phyloP scores from a whole-genome alignment of 768 basidiomycete genomes.

The Mycena latifolia region DNA sequence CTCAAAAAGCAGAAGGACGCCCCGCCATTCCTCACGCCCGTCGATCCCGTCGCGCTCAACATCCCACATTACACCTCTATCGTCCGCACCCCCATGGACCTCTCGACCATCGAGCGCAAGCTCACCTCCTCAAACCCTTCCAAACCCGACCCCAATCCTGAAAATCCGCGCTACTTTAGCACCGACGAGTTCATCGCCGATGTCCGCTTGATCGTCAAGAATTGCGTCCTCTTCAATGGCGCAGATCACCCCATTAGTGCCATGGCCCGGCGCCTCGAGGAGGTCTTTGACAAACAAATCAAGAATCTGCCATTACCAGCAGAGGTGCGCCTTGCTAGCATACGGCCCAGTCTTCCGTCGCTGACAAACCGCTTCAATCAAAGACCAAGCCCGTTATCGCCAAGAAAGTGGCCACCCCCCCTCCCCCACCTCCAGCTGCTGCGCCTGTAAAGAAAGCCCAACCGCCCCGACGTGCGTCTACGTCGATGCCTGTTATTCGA shows the following conservation, averaged over 20 bases:
- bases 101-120: slow-evolving; percentile 93
- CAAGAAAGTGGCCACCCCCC: slow-evolving; percentile 62
- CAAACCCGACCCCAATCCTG: slow-evolving; percentile 78
- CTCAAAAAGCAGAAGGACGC: slow-evolving; percentile 92
- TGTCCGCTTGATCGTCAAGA: slow-evolving; percentile 89
- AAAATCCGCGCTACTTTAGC: slow-evolving; percentile 81
- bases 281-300: slow-evolving; percentile 89
- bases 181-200: slow-evolving; percentile 89
- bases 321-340: slow-evolving; percentile 66
- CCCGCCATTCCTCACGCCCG: slow-evolving; percentile 84
- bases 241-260: slow-evolving; percentile 82
- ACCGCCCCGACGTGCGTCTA: slow-evolving; percentile 77
- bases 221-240: slow-evolving; percentile 94
- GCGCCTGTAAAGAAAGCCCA: slow-evolving; percentile 58
- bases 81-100: slow-evolving; percentile 94
- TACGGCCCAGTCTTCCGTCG: slow-evolving; percentile 7
- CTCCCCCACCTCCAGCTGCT: slow-evolving; percentile 58
- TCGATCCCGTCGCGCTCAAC: slow-evolving; percentile 86
- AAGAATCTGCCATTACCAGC: slow-evolving; percentile 83
- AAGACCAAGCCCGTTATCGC: slow-evolving; percentile 54
- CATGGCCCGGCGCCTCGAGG: slow-evolving; percentile 88
- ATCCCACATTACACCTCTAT: slow-evolving; percentile 91
- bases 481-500: slow-evolving; percentile 85
- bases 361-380: slow-evolving; percentile 15
- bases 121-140: slow-evolving; percentile 81